Base-by-base conservation (phyloP, 495 filamentous ascomycete genomes). In the Trichoderma virens region DNA sequence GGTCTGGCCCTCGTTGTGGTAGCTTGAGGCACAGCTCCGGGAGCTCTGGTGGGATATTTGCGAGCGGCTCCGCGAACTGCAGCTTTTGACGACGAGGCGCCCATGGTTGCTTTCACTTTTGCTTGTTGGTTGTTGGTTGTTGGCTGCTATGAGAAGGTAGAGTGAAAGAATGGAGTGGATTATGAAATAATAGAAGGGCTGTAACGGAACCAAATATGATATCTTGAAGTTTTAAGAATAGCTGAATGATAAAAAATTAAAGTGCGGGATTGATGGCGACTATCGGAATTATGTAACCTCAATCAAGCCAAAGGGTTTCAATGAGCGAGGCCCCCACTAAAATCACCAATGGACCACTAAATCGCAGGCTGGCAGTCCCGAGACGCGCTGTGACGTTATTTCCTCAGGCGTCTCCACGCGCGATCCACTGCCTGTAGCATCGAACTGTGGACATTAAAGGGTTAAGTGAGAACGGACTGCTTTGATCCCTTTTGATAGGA, bases 31-130 rank as follows among this genome's bases (percentile, higher is more conserved):
- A 56, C 51, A 30, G 51, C 51, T 56, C 51, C 51, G 25, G 51
- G 31, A 8, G 61, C 4, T 34, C 27, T 62, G 27, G 34, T 62
- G 38, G 61, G 61, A 41, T 62, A 62, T n/a, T 62, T 41, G 27
- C 61, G 61, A 62, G 61, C 34, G 18, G 61, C 61, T 30, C 35
- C 61, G 32, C 61, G 61, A 30, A 38, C 20, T 14, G 51, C 51
- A 14, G 51, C 51, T 18, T 56, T 56, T 27, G 51, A 56, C 25
- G 51, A 56, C 28, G 51, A 56, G 51, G 51, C 51, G 51, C 51
- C 51, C 51, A 56, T 56, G 23, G 2, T 30, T 14, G 51, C 8
- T 28, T 28, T 16, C 25, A 9, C 11, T 41, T 41, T 41, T 13
- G 13, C 8, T 47, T 9, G 43, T 0, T 20, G 43, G 34, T 35